These are phyloP conservation scores for Corniculantispora saksenae DNA, from an alignment of 2,329 filamentous ascomycete genomes.

Conservation along the genomic window DNA sequence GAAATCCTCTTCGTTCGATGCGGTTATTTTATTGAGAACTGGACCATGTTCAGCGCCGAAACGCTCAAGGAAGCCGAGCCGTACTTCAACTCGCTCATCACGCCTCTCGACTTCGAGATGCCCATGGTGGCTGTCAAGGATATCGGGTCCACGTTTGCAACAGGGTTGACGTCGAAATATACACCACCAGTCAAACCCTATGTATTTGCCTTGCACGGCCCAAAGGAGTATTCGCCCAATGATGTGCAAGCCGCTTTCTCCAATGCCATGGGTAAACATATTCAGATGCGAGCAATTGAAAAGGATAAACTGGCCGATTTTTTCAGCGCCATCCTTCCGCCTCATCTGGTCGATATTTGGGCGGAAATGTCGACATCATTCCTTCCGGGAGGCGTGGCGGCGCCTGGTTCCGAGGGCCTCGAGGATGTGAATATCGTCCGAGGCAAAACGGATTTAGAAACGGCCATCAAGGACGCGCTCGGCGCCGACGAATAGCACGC, in stretches of 20 bases:
- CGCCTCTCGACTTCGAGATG: constrained; percentile 33
- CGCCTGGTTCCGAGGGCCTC: constrained; percentile 21
- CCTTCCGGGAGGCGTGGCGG: constrained; percentile 29
- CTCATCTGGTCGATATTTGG: constrained; percentile 28
- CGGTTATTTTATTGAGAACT: constrained; percentile 43
- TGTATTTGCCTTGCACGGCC: constrained; percentile 35
- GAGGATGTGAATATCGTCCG: constrained; percentile 24
- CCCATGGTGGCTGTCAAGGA: constrained; percentile 34
- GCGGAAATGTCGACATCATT: constrained; percentile 34
- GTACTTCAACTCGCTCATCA: constrained; percentile 37
- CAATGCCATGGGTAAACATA: constrained; percentile 26
- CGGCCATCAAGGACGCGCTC: constrained; percentile 22
- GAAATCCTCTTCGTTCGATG: constrained; percentile 35
- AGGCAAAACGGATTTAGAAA: constrained; percentile 25
- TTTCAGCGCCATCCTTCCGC: constrained; percentile 27
- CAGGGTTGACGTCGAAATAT: constrained; percentile 26
- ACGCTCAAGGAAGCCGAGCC: constrained; percentile 29
- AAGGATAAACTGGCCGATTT: constrained; percentile 26
- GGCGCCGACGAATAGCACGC: neutral
- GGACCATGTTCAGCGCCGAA: constrained; percentile 29
- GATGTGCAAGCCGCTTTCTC: constrained; percentile 34
- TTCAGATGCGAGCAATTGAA: constrained; percentile 32
- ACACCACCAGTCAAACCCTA: constrained; percentile 26
- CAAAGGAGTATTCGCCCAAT: constrained; percentile 28
- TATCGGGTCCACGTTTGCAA: constrained; percentile 29